phyloP scores from a whole-genome alignment of 192 early-diverging fungal genomes.

The Funneliformis geosporum region DNA sequence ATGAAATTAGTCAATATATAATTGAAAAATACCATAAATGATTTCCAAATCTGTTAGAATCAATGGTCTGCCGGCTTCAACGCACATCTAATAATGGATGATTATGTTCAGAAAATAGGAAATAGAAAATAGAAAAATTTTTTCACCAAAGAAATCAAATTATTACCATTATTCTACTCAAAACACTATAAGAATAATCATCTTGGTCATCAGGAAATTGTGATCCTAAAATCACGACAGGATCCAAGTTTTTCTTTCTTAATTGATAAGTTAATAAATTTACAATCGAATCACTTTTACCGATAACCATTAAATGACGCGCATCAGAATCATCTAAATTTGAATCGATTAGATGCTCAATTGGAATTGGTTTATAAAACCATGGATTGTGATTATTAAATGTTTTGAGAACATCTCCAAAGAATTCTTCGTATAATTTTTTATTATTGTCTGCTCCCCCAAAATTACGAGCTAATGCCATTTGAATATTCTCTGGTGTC shows the following conservation, averaged over 20 bases:
- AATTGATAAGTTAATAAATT: too few species aligned
- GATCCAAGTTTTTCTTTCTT: too few species aligned
- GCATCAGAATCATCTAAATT: constrained; percentile 19
- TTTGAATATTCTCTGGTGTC: background rate
- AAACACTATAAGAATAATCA: constrained; percentile 2
- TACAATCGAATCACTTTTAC: constrained; percentile 23
- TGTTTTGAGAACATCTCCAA: constrained; percentile 1
- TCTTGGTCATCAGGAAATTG: constrained; percentile 26
- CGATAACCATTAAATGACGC: background rate
- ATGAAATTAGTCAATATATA: too few species aligned
- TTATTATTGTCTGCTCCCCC: constrained; percentile 1
- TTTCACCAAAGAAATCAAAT: too few species aligned
- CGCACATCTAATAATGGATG: constrained; percentile 6
- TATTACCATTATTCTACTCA: constrained; percentile 20
- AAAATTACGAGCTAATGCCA: constrained; percentile 23
- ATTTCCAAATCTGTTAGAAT: constrained; percentile 25
- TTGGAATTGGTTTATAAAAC: background rate
- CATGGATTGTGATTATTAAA: background rate
- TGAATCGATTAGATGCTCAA: background rate
- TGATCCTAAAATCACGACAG: constrained; percentile 19
- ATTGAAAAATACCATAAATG: constrained; percentile 25
- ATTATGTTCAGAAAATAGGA: background rate
- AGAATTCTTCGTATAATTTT: background rate
- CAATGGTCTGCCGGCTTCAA: constrained; percentile 24
- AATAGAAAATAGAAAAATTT: too few species aligned